phyloP scores from a whole-genome alignment of 2,329 filamentous ascomycete genomes.

The Aspergillus intermedius region DNA sequence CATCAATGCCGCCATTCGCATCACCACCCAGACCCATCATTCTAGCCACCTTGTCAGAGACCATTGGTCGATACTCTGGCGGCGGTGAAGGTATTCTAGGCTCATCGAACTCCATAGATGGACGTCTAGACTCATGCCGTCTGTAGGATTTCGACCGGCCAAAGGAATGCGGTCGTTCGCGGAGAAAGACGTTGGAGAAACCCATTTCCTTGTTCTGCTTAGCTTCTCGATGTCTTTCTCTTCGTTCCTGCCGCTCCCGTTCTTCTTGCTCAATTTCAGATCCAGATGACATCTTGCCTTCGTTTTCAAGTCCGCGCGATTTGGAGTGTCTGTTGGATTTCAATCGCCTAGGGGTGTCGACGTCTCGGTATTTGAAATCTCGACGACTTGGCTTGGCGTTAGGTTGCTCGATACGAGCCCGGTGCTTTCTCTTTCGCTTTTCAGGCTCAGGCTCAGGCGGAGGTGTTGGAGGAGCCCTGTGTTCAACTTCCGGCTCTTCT shows the following conservation, averaged over 20 bases:
- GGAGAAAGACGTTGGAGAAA: conserved; percentile 58
- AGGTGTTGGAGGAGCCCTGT: conserved; percentile 41
- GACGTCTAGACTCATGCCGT: too few species aligned
- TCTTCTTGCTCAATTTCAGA: conserved; percentile 52
- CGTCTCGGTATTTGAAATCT: conserved; percentile 38
- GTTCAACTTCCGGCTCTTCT: conserved; percentile 17
- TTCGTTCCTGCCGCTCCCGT: not conserved
- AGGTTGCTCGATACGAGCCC: conserved; percentile 65
- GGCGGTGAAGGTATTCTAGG: conserved; percentile 65
- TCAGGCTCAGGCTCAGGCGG: conserved; percentile 47
- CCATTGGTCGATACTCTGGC: conserved; percentile 58
- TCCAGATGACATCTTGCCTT: conserved; percentile 59
- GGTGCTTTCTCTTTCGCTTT: conserved; percentile 63
- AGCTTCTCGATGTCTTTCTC: conserved; percentile 49
- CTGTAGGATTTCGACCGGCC: conserved; percentile 41
- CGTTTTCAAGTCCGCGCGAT: conserved; percentile 53
- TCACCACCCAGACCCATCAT: conserved; percentile 56
- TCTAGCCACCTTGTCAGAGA: conserved; percentile 71
- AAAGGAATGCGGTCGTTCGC: conserved; percentile 56
- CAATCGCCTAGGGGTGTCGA: conserved; percentile 39
- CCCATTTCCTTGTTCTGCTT: conserved; percentile 54
- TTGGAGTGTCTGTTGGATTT: conserved; percentile 55
- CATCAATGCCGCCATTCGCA: too few species aligned
- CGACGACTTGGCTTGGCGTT: conserved; percentile 45
- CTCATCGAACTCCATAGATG: conserved; percentile 33